Evolutionary conservation across 768 basidiomycete genomes (phyloP), one percentile per base, ranked within the genome.

Genomic region (Rhizopogon rudus): DNA sequence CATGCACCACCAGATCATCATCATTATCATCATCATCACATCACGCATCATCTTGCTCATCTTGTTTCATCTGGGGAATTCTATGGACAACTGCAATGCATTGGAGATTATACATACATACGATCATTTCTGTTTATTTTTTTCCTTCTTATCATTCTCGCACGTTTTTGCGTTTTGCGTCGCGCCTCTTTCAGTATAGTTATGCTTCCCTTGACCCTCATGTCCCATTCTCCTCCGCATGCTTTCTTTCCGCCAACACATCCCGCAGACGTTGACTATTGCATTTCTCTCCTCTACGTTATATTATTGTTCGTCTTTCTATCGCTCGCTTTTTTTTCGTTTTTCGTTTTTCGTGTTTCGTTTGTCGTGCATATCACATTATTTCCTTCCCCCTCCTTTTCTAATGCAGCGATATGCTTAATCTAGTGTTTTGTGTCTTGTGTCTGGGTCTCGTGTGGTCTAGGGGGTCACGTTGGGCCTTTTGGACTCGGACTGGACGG

Each of bases 361-460:
- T 25, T 48, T 44, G 25, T 25, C 14, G 45, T 57, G 44, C 51
- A 44, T 57, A 52, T 33, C 33, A 31, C 29, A 40, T 41, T 20
- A 13, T 44, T 52, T 54, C 53, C 54, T 61, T 35, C 40, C 40
- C 53, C 37, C 41, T 50, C 16, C 45, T 40, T 46, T 57, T 44
- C 44, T 16, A 37, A 37, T 37, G 12, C 35, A 10, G 35, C 35
- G 12, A 37, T 37, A 37, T 37, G 35, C 12, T 37, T 37, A 37
- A 37, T 37, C 13, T 37, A 37, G 35, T 5, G 12, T 33, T 6
- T 33, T 33, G 31, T 33, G 31, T 10, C 13, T 37, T 12, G 12
- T 37, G 31, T 33, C 31, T 10, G 31, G 31, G 31, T 33, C 10
- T 33, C 31, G 31, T 10, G 7, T 7, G 9, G 31, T 33, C 8